Conservation (phyloP, 2,329 filamentous ascomycete species). For the Hymenoscyphus fructigenus region DNA sequence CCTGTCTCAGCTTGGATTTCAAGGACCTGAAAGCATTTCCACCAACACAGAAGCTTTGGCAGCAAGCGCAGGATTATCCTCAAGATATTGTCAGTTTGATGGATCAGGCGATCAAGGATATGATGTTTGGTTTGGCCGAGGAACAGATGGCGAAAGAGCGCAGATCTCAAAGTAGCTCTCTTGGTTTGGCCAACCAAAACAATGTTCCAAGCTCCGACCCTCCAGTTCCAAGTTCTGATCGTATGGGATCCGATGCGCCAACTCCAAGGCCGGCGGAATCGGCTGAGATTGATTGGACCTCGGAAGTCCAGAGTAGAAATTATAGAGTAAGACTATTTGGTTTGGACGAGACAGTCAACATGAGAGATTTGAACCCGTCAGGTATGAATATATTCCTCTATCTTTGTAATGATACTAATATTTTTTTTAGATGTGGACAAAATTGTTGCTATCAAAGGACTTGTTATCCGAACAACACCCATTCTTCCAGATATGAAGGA, state of each 20-base stretch:
- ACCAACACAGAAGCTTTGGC: constrained; percentile 88
- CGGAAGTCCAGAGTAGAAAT: constrained; percentile 75
- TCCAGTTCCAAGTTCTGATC: constrained; percentile 63
- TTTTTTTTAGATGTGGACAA: constrained; percentile 82
- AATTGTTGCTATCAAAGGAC: constrained; percentile 88
- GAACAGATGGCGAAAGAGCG: constrained; percentile 73
- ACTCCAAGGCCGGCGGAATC: constrained; percentile 46
- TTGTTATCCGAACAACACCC: constrained; percentile 93
- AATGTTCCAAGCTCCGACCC: constrained; percentile 23
- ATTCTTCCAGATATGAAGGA: constrained; percentile 99
- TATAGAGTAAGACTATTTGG: constrained; percentile 91
- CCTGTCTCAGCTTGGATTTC: constrained; percentile 83
- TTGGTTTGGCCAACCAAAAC: constrained; percentile 44
- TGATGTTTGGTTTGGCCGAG: constrained; percentile 86
- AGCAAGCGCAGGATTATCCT: constrained; percentile 90
- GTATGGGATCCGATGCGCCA: constrained; percentile 49
- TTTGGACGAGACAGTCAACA: constrained; percentile 80
- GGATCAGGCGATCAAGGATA: constrained; percentile 91
- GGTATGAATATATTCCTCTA: constrained; percentile 44
- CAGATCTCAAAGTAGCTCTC: constrained; percentile 55
- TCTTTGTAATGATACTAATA: constrained; percentile 30
- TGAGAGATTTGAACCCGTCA: constrained; percentile 90
- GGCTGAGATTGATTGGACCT: constrained; percentile 61
- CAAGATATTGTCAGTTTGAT: constrained; percentile 96
- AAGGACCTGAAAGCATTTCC: constrained; percentile 91